These are phyloP conservation scores for Hypomyces perniciosus DNA, from an alignment of 2,329 filamentous ascomycete genomes.

Conservation along the genomic window DNA sequence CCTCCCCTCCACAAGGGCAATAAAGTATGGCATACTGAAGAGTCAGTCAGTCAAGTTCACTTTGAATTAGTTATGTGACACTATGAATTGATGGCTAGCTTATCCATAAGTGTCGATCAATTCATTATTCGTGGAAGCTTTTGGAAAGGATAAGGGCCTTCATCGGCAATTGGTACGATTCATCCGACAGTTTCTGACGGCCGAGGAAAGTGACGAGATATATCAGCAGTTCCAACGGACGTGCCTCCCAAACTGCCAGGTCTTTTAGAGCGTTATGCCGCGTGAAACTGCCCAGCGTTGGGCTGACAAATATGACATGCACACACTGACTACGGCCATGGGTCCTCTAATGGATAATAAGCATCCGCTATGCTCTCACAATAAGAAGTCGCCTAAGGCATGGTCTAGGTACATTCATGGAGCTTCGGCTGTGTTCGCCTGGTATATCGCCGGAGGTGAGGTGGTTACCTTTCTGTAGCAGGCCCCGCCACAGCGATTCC, in stretches of 20 bases:
- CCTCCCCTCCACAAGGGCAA: not conserved
- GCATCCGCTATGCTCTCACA: not conserved
- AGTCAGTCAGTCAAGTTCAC: not conserved
- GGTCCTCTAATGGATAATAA: slow-evolving; percentile 12
- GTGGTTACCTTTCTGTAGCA: slow-evolving; percentile 13
- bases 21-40: too few species aligned
- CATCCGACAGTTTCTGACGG: not conserved
- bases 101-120: not conserved
- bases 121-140: not conserved
- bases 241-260: slow-evolving; percentile 9
- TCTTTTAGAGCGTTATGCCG: slow-evolving; percentile 17
- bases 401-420: slow-evolving; percentile 16
- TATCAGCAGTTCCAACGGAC: not conserved
- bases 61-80: not conserved
- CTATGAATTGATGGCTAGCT: not conserved
- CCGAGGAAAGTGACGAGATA: not conserved
- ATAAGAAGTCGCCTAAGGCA: not conserved
- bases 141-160: not conserved
- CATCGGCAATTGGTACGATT: not conserved
- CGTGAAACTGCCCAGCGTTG: slow-evolving; percentile 13
- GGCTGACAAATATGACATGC: slow-evolving; percentile 13
- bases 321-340: slow-evolving; percentile 16
- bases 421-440: slow-evolving; percentile 17
- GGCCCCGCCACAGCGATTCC: slow-evolving; percentile 14
- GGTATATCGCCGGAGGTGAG: slow-evolving; percentile 12